A percentile compares a stretch with the other conserved stretches of the same genome.
phyloP scores from a whole-genome alignment of 2,329 filamentous ascomycete genomes.

The Cladosporium colombiae region DNA sequence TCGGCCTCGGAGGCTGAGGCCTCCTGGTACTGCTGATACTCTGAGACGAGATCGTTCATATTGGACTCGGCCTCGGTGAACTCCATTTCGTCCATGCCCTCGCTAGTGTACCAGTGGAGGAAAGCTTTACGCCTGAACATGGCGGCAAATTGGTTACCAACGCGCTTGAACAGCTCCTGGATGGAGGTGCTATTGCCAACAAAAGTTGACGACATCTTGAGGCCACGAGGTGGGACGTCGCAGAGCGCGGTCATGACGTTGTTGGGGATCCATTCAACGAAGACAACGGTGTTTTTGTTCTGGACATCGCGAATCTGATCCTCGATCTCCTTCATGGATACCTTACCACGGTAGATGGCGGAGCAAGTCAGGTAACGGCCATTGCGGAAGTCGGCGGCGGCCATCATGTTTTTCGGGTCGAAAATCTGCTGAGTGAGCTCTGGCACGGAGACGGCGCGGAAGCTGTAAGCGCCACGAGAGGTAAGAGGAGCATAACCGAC shows the following conservation, averaged over 20 bases:
- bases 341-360: conserved; percentile 99
- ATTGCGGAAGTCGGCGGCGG: conserved; percentile 99
- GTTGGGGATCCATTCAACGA: conserved; percentile 99
- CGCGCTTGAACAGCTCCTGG: conserved; percentile 99
- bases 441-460: conserved; percentile 95
- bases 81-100: conserved; percentile 99
- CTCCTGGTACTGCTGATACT: conserved; percentile 99
- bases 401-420: conserved; percentile 99
- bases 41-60: conserved; percentile 99
- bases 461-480: conserved; percentile 85
- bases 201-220: conserved; percentile 99
- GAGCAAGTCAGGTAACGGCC: conserved; percentile 99
- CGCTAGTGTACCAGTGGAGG: conserved; percentile 99
- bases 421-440: conserved; percentile 99
- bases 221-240: conserved; percentile 94
- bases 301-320: conserved; percentile 99
- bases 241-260: conserved; percentile 99
- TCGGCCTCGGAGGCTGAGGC: conserved; percentile 95
- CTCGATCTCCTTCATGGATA: conserved; percentile 99
- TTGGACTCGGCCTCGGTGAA: conserved; percentile 99
- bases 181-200: conserved; percentile 99
- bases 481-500: conserved; percentile 98
- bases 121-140: conserved; percentile 99
- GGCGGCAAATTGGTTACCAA: conserved; percentile 98
- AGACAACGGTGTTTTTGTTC: conserved; percentile 99